phyloP scores from a whole-genome alignment of 2,329 filamentous ascomycete species.

The Orbilia javanica region DNA sequence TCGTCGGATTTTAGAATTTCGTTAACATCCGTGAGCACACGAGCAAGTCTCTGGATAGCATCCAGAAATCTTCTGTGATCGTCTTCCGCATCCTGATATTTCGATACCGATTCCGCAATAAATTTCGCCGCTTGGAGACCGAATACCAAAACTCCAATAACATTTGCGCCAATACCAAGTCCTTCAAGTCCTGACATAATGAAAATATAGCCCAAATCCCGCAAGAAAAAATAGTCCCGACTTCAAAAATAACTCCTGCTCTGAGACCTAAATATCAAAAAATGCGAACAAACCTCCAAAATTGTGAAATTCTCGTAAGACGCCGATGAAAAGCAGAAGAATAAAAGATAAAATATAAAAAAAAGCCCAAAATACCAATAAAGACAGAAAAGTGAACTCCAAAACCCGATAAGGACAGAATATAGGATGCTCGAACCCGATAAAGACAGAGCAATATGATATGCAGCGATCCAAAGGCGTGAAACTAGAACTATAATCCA shows the following conservation, averaged over 20 bases:
- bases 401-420: slow-evolving; percentile 1
- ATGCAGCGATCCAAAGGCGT: neutral
- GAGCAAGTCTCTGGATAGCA: slow-evolving; percentile 11
- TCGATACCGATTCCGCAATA: slow-evolving; percentile 30
- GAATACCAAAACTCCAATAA: slow-evolving; percentile 20
- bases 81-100: slow-evolving; percentile 28
- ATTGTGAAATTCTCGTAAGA: neutral
- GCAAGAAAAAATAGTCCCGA: too few species aligned
- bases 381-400: neutral
- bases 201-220: neutral
- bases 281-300: neutral
- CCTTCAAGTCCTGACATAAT: slow-evolving; percentile 29
- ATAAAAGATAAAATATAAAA: neutral
- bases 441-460: slow-evolving; percentile 9
- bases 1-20: neutral
- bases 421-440: neutral
- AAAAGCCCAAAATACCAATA: neutral
- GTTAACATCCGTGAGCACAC: slow-evolving; percentile 19
- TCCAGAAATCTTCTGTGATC: slow-evolving; percentile 14
- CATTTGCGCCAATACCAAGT: slow-evolving; percentile 6
- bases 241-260: neutral
- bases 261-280: neutral
- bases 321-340: neutral
- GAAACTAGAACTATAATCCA: neutral
- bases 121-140: slow-evolving; percentile 33